A percentile compares a stretch with the other conserved stretches of the same genome.
Evolutionary conservation across 306 rosid genomes (phyloP).

Genomic region (Ammopiptanthus mongolicus): DNA sequence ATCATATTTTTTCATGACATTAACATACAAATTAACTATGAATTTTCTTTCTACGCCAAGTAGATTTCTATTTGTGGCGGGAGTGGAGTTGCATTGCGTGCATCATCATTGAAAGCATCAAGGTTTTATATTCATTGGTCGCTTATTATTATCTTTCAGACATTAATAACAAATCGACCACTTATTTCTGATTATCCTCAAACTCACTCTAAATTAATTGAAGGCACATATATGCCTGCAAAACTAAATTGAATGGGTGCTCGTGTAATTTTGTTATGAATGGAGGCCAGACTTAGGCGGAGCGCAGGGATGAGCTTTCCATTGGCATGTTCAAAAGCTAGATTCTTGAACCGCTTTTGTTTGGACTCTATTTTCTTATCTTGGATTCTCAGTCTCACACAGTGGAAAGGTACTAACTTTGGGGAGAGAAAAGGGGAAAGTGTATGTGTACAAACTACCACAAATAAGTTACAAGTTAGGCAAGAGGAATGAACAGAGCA

Average conservation of each 20-base stretch:
- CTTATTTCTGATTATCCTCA: not conserved
- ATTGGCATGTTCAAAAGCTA: slow-evolving; percentile 38
- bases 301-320: slow-evolving; percentile 10
- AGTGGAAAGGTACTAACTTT: slow-evolving; percentile 19
- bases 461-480: slow-evolving; percentile 30
- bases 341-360: slow-evolving; percentile 41
- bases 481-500: slow-evolving; percentile 38
- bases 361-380: slow-evolving; percentile 45
- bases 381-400: slow-evolving; percentile 49
- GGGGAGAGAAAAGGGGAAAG: slow-evolving; percentile 27
- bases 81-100: too few species aligned
- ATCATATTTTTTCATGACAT: too few species aligned
- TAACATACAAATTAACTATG: too few species aligned
- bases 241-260: not conserved
- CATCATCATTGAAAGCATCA: too few species aligned
- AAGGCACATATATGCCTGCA: not conserved
- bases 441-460: not conserved
- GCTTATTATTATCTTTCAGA: too few species aligned
- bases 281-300: slow-evolving; percentile 20
- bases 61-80: too few species aligned
- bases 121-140: not conserved
- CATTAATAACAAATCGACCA: not conserved
- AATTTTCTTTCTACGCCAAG: too few species aligned
- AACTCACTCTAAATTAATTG: not conserved
- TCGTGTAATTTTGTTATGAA: slow-evolving; percentile 19